Evolutionary conservation across 2,329 filamentous ascomycete genomes (phyloP), one percentile per base, ranked within the genome.

Genomic region (Ophiosphaerella narmari): DNA sequence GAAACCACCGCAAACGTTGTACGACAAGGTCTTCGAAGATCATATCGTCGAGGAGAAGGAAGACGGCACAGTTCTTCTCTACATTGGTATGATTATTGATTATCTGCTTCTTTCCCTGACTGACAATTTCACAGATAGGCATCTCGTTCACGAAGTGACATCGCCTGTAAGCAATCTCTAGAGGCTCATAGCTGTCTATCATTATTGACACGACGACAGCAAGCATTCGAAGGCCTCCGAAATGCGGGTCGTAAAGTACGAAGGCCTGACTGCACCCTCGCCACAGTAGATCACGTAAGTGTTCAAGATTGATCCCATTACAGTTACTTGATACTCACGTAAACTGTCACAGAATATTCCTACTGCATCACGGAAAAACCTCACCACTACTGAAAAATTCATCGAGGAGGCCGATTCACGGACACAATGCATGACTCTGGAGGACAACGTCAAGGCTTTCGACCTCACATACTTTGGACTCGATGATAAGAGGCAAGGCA

Each of bases 81-180:
- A 97, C 75, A 97, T 97, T 71, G 91, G 91, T 91, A 80, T 63
- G 85, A 74, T 23, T 38, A 13, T 11, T 11, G 2, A 41, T n/a
- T 36, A 21, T 33, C 31, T 42, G 7, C 7, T 24, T 45, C 14
- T 24, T 48, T 24, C 18, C 14, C 21, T 41, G 43, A 46, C 62
- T 74, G 56, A 74, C 59, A 48, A 42, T 43, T 40, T 39, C 50
- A 49, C 66, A 92, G 91, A 96, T 78, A 85, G 94, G 75, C 94
- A 99, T 81, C 83, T 99, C 56, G 92, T 97, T 55, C 94, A 99
- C 74, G 94, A 99, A 81, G 94, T 99, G 73, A 99, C 94, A 66
- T 97, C 93, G 66, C 94, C 94, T 57, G 89, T 91, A 83, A 72
- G 75, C 50, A 54, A 42, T 24, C 39, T 11, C 42, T 42, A 16